A percentile compares a stretch with the other conserved stretches of the same genome.
Conservation (phyloP, 2,329 filamentous ascomycete species). For the Microcyclospora pomicola region DNA sequence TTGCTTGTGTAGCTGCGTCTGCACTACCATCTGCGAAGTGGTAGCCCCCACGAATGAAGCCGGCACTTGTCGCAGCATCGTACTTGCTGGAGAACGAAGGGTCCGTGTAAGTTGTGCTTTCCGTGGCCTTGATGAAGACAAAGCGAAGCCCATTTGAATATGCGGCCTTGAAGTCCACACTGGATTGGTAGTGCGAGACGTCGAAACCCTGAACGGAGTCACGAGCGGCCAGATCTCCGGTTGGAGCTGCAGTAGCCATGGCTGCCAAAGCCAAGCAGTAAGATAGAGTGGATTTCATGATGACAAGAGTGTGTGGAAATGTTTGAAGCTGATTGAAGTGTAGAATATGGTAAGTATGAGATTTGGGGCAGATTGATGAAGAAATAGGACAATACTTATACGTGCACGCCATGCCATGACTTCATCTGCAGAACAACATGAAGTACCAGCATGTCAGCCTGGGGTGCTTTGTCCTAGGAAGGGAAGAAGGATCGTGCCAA, state of each 20-base stretch:
- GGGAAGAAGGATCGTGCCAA: conserved; percentile 1
- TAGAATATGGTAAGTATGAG: too few species aligned
- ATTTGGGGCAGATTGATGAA: too few species aligned
- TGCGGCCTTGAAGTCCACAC: conserved; percentile 20
- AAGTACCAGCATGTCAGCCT: too few species aligned
- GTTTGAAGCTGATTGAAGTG: too few species aligned
- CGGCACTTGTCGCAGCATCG: conserved; percentile 35
- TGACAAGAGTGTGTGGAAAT: not conserved
- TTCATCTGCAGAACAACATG: too few species aligned
- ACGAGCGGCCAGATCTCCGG: conserved; percentile 2
- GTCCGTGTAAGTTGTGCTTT: conserved; percentile 7
- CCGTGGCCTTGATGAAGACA: conserved; percentile 22
- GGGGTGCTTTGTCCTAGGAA: not conserved
- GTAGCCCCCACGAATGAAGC: conserved; percentile 42
- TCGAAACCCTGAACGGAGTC: conserved; percentile 21
- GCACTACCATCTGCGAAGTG: conserved; percentile 38
- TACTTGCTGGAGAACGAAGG: conserved; percentile 36
- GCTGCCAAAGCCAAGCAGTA: conserved; percentile 1
- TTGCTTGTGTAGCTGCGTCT: conserved; percentile 34
- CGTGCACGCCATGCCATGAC: too few species aligned
- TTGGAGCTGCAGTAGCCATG: conserved; percentile 3
- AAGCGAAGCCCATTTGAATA: conserved; percentile 19
- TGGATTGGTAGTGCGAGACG: conserved; percentile 22
- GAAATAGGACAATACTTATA: too few species aligned
- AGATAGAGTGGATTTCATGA: conserved; percentile 1